A percentile compares a stretch with the other conserved stretches of the same genome.
Evolutionary conservation across 306 rosid species (phyloP).

Genomic region (Potentilla sterilis): DNA sequence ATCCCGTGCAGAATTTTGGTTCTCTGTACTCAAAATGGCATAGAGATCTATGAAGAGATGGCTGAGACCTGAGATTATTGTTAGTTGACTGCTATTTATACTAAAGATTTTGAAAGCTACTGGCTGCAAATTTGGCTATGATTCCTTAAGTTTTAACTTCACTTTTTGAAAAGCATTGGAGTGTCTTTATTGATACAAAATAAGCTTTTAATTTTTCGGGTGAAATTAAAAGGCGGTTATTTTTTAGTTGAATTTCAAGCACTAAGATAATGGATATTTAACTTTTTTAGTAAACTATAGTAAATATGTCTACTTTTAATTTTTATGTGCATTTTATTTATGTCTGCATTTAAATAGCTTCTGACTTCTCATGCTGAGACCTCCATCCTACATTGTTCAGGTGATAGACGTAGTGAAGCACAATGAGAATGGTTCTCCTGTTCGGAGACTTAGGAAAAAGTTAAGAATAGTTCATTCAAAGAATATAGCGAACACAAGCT

Average conservation of each 20-base stretch:
- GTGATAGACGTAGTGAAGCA: conserved; percentile 65
- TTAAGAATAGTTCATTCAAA: conserved; percentile 44
- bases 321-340: not conserved
- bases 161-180: not conserved
- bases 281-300: not conserved
- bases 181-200: not conserved
- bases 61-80: not conserved
- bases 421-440: conserved; percentile 52
- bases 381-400: conserved; percentile 18
- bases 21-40: not conserved
- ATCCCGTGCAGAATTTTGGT: not conserved
- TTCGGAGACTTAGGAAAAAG: conserved; percentile 59
- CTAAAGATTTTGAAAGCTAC: not conserved
- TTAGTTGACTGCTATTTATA: not conserved
- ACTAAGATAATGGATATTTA: not conserved
- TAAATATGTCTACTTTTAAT: not conserved
- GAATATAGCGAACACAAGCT: conserved; percentile 52
- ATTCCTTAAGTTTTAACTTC: not conserved
- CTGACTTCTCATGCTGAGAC: conserved; percentile 3
- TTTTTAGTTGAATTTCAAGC: not conserved
- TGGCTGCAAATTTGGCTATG: not conserved
- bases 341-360: not conserved
- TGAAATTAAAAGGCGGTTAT: not conserved
- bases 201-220: not conserved
- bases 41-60: not conserved